phyloP scores from a whole-genome alignment of 2,329 filamentous ascomycete genomes.

The Aureobasidium sp. region DNA sequence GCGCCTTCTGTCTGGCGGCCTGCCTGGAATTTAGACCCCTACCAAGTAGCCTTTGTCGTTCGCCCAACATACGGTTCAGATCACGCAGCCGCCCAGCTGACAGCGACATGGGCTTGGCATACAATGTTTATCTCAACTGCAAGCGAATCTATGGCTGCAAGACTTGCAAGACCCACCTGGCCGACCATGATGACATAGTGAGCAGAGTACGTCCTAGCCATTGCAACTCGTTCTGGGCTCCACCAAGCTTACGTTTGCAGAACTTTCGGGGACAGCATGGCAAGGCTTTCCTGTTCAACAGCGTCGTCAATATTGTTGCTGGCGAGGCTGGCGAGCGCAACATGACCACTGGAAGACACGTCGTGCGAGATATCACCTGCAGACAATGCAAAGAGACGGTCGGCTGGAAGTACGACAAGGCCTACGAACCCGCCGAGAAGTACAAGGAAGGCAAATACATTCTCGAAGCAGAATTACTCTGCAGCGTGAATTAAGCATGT shows the following conservation, averaged over 20 bases:
- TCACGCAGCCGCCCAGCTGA: conserved; percentile 13
- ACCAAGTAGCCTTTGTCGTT: not conserved
- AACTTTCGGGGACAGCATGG: conserved; percentile 98
- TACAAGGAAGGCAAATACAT: conserved; percentile 99
- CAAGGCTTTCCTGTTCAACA: conserved; percentile 94
- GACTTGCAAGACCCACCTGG: conserved; percentile 89
- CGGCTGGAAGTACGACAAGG: conserved; percentile 99
- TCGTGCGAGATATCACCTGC: conserved; percentile 90
- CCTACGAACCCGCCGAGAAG: conserved; percentile 84
- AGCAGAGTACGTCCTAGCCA: conserved; percentile 59
- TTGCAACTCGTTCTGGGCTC: not conserved
- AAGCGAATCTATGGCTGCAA: conserved; percentile 42
- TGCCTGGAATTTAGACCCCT: not conserved
- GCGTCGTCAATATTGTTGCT: conserved; percentile 80
- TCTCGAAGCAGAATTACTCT: conserved; percentile 82
- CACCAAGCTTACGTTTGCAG: conserved; percentile 39
- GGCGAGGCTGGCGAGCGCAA: conserved; percentile 86
- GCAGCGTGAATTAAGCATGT: conserved; percentile 53
- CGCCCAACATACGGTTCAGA: conserved; percentile 14
- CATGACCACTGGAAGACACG: conserved; percentile 94
- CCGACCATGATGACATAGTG: conserved; percentile 93
- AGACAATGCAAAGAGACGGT: conserved; percentile 86
- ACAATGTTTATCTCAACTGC: conserved; percentile 22
- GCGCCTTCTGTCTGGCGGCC: not conserved
- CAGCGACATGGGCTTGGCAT: conserved; percentile 20